Base-by-base conservation (phyloP, 768 basidiomycete species). In the Naganishia vishniacii region DNA sequence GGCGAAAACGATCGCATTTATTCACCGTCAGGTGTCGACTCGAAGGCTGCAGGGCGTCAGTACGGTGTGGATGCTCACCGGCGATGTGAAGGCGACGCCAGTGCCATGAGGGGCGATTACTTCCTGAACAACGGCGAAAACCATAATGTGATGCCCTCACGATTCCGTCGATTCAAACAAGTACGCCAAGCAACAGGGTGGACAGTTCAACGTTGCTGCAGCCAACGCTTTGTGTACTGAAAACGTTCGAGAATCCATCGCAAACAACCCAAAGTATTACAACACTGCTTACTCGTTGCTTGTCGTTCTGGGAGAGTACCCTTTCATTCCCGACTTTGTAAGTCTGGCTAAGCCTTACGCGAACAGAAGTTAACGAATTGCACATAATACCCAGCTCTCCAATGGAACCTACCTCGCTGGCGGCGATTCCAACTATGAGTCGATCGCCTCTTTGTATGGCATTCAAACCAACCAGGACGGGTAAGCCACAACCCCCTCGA, bases 1-100 rank as follows among this genome's bases (percentile, higher is more conserved):
- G 67, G 67, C 4, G 65, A 66, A 28, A 62, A 67, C 51, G 61
- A 67, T 44, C 42, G 64, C 8, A 68, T 65, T 4, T 56, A 65
- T 40, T 59, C 51, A 25, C 48, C 67, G 23, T 40, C 53, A 13
- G 66, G 66, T 40, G 48, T 67, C 26, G 66, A 53, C 3, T 49
- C 65, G 2, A 62, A 59, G 48, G 65, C 61, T 40, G 47, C 44
- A 12, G 66, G 61, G 29, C 40, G 66, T n/a, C 66, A 67, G 44
- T 67, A 59, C 28, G 66, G 66, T 44, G 46, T 67, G 11, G 61
- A 58, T 37, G 66, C 61, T 1, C 61, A 67, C 37, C 66, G 64
- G 15, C 44, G 64, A 34, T 58, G 60, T 44, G 64, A 65, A 45
- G 61, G 64, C 16, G 67, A 68, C 29, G 59, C 59, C 65, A 65